phyloP scores from a whole-genome alignment of 225 moss, liverwort and hornwort genomes.

The Bryum argenteum region DNA sequence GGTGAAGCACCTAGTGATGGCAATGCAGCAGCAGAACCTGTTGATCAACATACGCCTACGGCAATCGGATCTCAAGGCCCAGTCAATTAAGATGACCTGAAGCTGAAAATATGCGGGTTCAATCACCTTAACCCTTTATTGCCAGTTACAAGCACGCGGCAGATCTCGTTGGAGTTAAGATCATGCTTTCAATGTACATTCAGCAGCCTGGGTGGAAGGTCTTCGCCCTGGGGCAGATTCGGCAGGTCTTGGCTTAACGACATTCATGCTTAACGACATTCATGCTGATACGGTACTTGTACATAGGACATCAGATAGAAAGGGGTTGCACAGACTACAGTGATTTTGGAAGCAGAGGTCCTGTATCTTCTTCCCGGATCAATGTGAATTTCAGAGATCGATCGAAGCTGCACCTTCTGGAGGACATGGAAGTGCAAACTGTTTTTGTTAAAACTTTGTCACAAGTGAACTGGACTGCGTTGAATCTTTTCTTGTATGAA shows the following conservation, averaged over 20 bases:
- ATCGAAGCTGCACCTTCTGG: not conserved
- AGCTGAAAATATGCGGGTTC: not conserved
- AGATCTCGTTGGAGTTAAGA: not conserved
- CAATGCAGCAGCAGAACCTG: slow-evolving; percentile 22
- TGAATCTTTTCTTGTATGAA: not conserved
- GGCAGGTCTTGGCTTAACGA: slow-evolving; percentile 18
- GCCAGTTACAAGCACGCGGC: not conserved
- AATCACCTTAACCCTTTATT: not conserved
- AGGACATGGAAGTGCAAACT: not conserved
- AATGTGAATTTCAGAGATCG: slow-evolving; percentile 3
- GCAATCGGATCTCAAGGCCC: slow-evolving; percentile 5
- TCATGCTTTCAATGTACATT: not conserved
- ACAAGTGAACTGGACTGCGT: not conserved
- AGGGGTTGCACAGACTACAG: slow-evolving; percentile 3
- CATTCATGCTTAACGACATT: slow-evolving; percentile 13
- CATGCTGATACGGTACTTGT: slow-evolving; percentile 33
- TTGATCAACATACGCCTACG: slow-evolving; percentile 8
- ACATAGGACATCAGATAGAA: slow-evolving; percentile 22
- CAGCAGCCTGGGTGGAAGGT: slow-evolving; percentile 19
- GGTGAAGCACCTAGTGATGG: slow-evolving; percentile 19
- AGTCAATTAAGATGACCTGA: slow-evolving; percentile 18
- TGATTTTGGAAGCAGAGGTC: not conserved
- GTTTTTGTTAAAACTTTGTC: no score
- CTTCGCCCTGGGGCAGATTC: not conserved
- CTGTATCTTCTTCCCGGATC: slow-evolving; percentile 20